Evolutionary conservation across 2,329 filamentous ascomycete genomes (phyloP), one percentile per base, ranked within the genome.

Genomic region (Fusarium concolor): DNA sequence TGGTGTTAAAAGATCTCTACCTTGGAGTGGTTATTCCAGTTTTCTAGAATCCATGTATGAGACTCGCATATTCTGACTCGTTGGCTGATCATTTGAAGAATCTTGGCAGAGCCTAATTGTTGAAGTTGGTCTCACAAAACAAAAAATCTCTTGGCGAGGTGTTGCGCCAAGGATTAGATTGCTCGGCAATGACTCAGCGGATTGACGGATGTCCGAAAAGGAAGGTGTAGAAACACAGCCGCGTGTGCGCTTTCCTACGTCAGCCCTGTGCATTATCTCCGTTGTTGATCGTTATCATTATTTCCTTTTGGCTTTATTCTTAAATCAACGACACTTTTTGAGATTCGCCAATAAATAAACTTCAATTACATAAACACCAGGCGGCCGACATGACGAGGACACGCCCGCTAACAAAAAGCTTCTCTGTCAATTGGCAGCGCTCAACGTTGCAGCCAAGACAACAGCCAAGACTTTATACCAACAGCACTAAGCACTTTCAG

Each of bases 401-500:
- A 29, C 37, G 38, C 24, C 29, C 28, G 33, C 39, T 49, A 38
- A 12, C 28, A 20, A 54, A 26, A 43, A 53, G 41, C 42, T 58
- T 53, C 47, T 24, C 37, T 46, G 24, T 57, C 28, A 45, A 54
- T 56, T 61, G 10, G 33, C 41, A 58, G 39, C 29, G 29, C 22
- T 39, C 51, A 14, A 47, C 44, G 58, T 63, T 59, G 29, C 66
- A 63, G 66, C 52, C 66, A 68, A 68, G 66, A 52, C 35, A 35
- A 55, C 31, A 26, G 67, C 53, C 62, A 67, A 68, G 66, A 26
- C 26, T 10, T 10, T 8, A 26, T 26, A 26, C 26, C 26, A 10
- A 26, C 26, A 26, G 8, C 20, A 53, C 59, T 65, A 65, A 66
- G 59, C 56, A 47, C 29, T 37, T 42, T 52, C 37, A 43, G 26